These are phyloP conservation scores for Tetrapisispora fleetii DNA, from an alignment of 805 yeast species.

Conservation along the genomic window DNA sequence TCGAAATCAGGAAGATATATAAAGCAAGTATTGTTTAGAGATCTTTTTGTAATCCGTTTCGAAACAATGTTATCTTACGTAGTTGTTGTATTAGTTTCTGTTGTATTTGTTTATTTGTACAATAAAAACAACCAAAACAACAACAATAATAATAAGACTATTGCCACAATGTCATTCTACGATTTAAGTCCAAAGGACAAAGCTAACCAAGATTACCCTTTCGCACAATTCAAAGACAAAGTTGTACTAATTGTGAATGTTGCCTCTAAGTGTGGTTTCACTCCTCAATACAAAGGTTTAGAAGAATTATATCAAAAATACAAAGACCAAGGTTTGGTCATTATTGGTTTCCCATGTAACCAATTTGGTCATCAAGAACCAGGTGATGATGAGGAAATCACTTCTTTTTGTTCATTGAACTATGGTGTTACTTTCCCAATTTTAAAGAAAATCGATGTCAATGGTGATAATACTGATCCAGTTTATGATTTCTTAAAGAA, in stretches of 20 bases:
- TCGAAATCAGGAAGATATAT: background rate
- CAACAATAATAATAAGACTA: background rate
- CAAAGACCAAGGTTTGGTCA: constrained; percentile 48
- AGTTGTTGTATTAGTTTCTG: background rate
- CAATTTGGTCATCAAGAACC: constrained; percentile 83
- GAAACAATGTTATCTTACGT: background rate
- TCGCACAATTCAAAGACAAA: constrained; percentile 59
- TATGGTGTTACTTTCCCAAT: constrained; percentile 91
- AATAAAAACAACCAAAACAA: background rate
- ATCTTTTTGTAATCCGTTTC: background rate
- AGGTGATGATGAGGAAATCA: constrained; percentile 57
- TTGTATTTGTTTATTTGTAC: background rate
- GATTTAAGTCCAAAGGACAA: constrained; percentile 52
- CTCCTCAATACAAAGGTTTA: constrained; percentile 68
- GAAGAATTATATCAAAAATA: constrained; percentile 60
- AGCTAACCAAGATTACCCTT: constrained; percentile 48
- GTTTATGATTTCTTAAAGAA: constrained; percentile 71
- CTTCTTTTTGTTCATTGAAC: constrained; percentile 60
- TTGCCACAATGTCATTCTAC: constrained; percentile 42
- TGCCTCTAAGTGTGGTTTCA: constrained; percentile 77
- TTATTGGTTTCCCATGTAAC: constrained; percentile 85
- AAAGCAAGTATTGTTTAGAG: background rate
- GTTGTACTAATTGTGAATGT: constrained; percentile 80
- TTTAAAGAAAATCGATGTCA: constrained; percentile 77
- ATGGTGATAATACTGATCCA: constrained; percentile 71